Evolutionary conservation across 2,329 filamentous ascomycete species (phyloP).

Genomic region (Teratosphaeriaceae sp.): DNA sequence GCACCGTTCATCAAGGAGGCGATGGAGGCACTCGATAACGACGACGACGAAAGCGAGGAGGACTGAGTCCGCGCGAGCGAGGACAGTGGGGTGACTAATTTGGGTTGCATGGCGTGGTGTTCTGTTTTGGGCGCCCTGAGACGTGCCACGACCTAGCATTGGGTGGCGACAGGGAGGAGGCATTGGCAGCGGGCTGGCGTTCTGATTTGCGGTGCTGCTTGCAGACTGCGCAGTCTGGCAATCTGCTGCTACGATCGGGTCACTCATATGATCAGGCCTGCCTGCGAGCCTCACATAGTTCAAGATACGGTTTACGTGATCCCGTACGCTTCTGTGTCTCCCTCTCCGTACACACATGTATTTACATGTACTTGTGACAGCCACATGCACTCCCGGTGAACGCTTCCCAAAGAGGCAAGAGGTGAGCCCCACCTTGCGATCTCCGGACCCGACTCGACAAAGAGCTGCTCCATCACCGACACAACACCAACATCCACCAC

Average conservation of each 20-base stretch:
- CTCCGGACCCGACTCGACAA: background rate
- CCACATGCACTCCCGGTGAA: too few relatives aligned
- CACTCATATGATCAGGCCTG: too few relatives aligned
- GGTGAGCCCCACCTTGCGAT: background rate
- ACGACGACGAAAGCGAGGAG: conserved; percentile 23
- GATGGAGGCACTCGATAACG: conserved; percentile 66
- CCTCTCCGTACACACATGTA: too few relatives aligned
- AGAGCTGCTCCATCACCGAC: too few relatives aligned
- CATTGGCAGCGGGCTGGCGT: conserved; percentile 1
- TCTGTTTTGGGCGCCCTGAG: background rate
- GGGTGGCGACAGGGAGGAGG: background rate
- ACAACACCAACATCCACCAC: background rate
- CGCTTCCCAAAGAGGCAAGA: background rate
- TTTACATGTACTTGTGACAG: background rate
- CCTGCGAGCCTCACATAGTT: too few relatives aligned
- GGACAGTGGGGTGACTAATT: background rate
- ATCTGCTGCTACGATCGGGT: too few relatives aligned
- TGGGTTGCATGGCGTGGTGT: conserved; percentile 3
- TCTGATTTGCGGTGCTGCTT: background rate
- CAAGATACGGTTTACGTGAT: too few relatives aligned
- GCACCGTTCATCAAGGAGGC: conserved; percentile 93
- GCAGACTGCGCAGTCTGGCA: too few relatives aligned
- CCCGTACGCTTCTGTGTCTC: too few relatives aligned
- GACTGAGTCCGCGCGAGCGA: conserved; percentile 9
- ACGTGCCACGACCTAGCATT: background rate